These are phyloP conservation scores for Trichophyton schoenleinii DNA, from an alignment of 2,329 filamentous ascomycete species.

Conservation along the genomic window DNA sequence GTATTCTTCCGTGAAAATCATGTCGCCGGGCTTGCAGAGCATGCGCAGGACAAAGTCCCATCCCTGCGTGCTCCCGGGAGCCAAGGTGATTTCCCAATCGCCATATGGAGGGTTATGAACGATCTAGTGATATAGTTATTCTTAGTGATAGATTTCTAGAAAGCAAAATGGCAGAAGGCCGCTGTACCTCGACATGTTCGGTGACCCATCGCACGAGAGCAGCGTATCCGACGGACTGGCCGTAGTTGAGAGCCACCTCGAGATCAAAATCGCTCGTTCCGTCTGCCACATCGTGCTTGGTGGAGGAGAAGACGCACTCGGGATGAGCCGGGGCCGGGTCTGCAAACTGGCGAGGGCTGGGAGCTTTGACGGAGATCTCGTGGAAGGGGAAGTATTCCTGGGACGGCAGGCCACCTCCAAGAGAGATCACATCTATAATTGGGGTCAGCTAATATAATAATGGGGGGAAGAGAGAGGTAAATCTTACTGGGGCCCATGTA, in stretches of 20 bases:
- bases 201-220: slow-evolving; percentile 84
- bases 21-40: slow-evolving; percentile 63
- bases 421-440: slow-evolving; percentile 57
- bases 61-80: slow-evolving; percentile 72
- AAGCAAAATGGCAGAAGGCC: background rate
- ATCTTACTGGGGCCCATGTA: slow-evolving; percentile 56
- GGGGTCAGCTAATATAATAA: background rate
- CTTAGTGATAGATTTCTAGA: too few relatives aligned
- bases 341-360: slow-evolving; percentile 55
- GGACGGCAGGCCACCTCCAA: slow-evolving; percentile 83
- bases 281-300: slow-evolving; percentile 70
- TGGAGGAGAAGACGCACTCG: slow-evolving; percentile 52
- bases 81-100: slow-evolving; percentile 79
- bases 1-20: slow-evolving; percentile 77
- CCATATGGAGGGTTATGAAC: slow-evolving; percentile 75
- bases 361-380: slow-evolving; percentile 61
- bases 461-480: background rate
- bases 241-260: slow-evolving; percentile 83
- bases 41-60: slow-evolving; percentile 75
- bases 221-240: slow-evolving; percentile 70
- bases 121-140: slow-evolving; percentile 34
- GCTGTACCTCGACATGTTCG: slow-evolving; percentile 67
- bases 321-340: slow-evolving; percentile 52
- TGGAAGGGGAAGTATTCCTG: slow-evolving; percentile 89
- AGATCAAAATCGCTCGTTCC: slow-evolving; percentile 58